A percentile compares a stretch with the other conserved stretches of the same genome.
Evolutionary conservation across 768 basidiomycete species (phyloP).

Genomic region (Phanerochaete sordida): DNA sequence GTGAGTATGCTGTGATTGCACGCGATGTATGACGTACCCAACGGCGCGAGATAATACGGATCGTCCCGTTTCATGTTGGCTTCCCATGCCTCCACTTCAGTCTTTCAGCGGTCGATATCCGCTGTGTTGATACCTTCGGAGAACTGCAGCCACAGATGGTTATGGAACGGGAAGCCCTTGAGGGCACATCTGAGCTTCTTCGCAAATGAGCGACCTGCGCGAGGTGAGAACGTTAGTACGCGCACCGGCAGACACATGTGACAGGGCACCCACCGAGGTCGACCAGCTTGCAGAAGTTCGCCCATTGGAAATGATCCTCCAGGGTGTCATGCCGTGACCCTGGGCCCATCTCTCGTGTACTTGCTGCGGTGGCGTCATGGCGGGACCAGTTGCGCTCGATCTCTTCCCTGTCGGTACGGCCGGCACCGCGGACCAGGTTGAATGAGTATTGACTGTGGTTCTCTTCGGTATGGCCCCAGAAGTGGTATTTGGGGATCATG

Average conservation of each 20-base stretch:
- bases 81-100: constrained; percentile 21
- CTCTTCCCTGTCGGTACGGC: constrained; percentile 33
- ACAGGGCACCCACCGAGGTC: constrained; percentile 20
- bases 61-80: constrained; percentile 15
- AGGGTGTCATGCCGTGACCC: constrained; percentile 29
- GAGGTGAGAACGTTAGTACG: too few species aligned
- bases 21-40: not conserved
- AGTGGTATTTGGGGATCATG: constrained; percentile 36
- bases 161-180: not conserved
- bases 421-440: constrained; percentile 23
- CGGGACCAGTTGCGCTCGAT: constrained; percentile 36
- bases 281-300: constrained; percentile 33
- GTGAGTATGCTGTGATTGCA: not conserved
- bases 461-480: constrained; percentile 27
- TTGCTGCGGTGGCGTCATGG: constrained; percentile 28
- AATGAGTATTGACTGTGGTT: constrained; percentile 31
- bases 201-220: not conserved
- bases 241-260: not conserved
- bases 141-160: not conserved
- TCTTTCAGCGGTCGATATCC: constrained; percentile 16
- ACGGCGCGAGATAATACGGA: constrained; percentile 12
- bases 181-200: not conserved
- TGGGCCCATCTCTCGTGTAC: constrained; percentile 35
- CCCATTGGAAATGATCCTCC: constrained; percentile 34
- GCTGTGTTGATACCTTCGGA: not conserved